Conservation (phyloP, 1,284 basidiomycete genomes). For the Farysia itapuensis region DNA sequence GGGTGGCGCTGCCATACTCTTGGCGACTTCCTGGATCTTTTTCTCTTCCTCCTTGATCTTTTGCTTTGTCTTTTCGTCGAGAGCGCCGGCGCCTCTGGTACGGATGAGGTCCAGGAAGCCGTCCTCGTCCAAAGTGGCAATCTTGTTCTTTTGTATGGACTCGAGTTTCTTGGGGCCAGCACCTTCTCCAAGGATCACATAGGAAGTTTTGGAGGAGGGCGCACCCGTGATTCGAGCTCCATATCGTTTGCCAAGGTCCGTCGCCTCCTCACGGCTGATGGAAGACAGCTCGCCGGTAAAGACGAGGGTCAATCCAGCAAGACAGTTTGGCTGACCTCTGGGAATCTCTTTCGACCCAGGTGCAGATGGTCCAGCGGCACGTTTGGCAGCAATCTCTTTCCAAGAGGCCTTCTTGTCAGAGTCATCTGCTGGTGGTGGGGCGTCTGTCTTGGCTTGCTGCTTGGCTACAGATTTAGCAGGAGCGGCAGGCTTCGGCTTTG, state of each 20-base stretch:
- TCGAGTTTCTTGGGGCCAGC: constrained; percentile 85
- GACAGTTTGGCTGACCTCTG: constrained; percentile 73
- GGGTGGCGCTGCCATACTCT: constrained; percentile 35
- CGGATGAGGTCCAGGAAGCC: constrained; percentile 73
- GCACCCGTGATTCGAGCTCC: constrained; percentile 75
- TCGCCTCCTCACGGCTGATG: constrained; percentile 83
- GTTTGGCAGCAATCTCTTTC: constrained; percentile 63
- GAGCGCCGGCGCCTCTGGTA: constrained; percentile 38
- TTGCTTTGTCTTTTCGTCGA: constrained; percentile 80
- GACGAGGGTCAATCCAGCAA: constrained; percentile 86
- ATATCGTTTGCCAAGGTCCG: constrained; percentile 85
- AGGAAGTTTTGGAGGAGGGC: constrained; percentile 87
- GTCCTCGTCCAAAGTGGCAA: constrained; percentile 82
- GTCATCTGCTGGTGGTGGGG: constrained; percentile 8
- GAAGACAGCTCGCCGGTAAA: constrained; percentile 85
- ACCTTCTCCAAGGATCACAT: constrained; percentile 82
- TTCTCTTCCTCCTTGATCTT: constrained; percentile 77
- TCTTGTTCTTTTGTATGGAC: constrained; percentile 75
- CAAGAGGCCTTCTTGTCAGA: constrained; percentile 22
- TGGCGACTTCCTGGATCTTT: constrained; percentile 61
- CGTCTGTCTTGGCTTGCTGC: constrained; percentile 16
- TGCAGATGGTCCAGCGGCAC: constrained; percentile 70
- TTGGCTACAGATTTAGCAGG: constrained; percentile 5
- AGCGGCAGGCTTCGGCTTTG: constrained; percentile 23
- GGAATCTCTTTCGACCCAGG: constrained; percentile 84